Percentiles rank a stretch among this genome's conserved stretches.
Evolutionary conservation across 768 basidiomycete species (phyloP).

Genomic region (Collybia mongolica): DNA sequence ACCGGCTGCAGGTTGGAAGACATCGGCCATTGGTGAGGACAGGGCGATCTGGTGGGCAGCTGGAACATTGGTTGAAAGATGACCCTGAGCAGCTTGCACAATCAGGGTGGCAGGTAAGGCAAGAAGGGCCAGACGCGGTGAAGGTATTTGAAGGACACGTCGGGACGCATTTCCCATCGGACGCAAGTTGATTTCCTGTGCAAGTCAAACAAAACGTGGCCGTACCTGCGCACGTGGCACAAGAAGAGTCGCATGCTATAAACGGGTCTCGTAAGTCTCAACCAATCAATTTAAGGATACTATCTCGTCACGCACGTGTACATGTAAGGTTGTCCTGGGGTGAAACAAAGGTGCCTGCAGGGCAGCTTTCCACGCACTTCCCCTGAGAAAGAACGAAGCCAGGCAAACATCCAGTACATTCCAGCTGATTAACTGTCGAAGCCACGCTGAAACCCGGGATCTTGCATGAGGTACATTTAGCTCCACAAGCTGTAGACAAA

Average conservation of each 20-base stretch:
- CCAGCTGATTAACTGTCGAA: conserved; percentile 61
- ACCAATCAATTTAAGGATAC: not conserved
- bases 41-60: conserved; percentile 65
- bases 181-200: conserved; percentile 61
- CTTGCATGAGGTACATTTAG: conserved; percentile 75
- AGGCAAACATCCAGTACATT: conserved; percentile 77
- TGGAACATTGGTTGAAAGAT: conserved; percentile 76
- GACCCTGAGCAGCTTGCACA: conserved; percentile 82
- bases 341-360: conserved; percentile 70
- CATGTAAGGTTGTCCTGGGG: conserved; percentile 74
- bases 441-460: conserved; percentile 68
- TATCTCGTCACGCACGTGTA: conserved; percentile 35
- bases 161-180: conserved; percentile 70
- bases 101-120: conserved; percentile 81
- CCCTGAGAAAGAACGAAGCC: conserved; percentile 76
- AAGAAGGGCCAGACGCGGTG: conserved; percentile 60
- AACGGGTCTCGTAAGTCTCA: conserved; percentile 1
- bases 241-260: conserved; percentile 67
- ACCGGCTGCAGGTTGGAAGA: conserved; percentile 70
- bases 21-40: conserved; percentile 77
- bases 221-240: conserved; percentile 67
- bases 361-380: conserved; percentile 67
- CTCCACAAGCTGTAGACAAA: conserved; percentile 62
- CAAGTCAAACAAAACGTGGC: conserved; percentile 77
- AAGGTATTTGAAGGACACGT: conserved; percentile 76